Base-by-base conservation (phyloP, 257 asterid genomes). In the Lithospermum erythrorhizon region DNA sequence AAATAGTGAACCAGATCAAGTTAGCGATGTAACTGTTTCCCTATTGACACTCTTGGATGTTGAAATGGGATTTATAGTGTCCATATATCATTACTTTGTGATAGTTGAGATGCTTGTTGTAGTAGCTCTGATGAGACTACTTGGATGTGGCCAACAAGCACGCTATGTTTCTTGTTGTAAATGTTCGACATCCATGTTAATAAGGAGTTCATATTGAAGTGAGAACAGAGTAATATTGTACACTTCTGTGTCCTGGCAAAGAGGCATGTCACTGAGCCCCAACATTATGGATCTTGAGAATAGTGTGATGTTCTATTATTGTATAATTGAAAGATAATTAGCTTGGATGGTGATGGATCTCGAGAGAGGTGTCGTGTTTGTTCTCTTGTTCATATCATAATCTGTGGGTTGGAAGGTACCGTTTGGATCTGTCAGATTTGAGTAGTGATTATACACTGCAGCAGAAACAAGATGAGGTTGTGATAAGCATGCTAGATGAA, bases 251-350 rank as follows among this genome's bases (percentile, higher is more conserved):
- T 20, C 47, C 47, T 35, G 47, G 15, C 47, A 9, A 35, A 35
- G 47, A 3, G 5, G 47, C 47, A 35, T 9, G 15, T 35, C 95
- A 87, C n/a, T n/a, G 69, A 82, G 81, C 73, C 98, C 96, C 29
- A 91, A 82, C 24, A 76, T 88, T 22, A 86, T 88, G 96, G 95
- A 91, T 75, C 88, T 91, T 9, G 87, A 87, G 76, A 88, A 82
- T 70, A 85, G 64, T 95, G 87, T 16, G 98, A 94, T 21, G 94
- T 94, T 9, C 83, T 72, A 45, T 67, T 91, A 24, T 59, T 88
- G 21, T 81, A 88, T 84, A 81, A 79, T 72, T 71, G 53, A 21
- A 79, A 76, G 45, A 78, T 91, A 27, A 27, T 27, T 27, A 27
- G 32, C 32, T 27, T 27, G 6, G 6, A 27, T 27, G 4, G 5